Evolutionary conservation across 805 yeast species (phyloP), one percentile per base, ranked within the genome.

Genomic region (Sugiyamaella smithiae): DNA sequence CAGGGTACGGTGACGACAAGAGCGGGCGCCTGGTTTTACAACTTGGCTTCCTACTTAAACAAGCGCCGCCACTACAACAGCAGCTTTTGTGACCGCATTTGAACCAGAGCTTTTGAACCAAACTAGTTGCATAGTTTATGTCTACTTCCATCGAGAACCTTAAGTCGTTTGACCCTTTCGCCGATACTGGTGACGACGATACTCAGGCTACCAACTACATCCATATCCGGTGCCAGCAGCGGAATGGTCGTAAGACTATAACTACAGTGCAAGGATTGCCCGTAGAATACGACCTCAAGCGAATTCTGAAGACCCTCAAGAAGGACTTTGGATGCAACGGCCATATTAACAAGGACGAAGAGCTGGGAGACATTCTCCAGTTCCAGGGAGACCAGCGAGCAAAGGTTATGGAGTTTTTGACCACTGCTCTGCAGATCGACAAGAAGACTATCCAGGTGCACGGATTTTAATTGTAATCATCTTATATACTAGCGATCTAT

Each of bases 141-240:
- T 69, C 75, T 64, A 61, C 90, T 76, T 88, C 97, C 74, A 87
- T 91, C 81, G 95, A 91, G 78, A 71, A 71, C 63, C 67, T 72
- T 63, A 72, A 70, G 64, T 60, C 75, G 55, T 71, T 71, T 67
- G 72, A 91, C 76, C 99, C 99, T 57, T 91, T 91, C 84, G 97
- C 98, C 84, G 99, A 91, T 74, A 90, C 97, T 75, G 98, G 97
- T 78, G 98, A 91, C 81, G 95, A 93, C 76, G 97, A 91, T 72
- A 85, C 96, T 62, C 91, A 91, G 75, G 86, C 95, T 67, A 82
- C 95, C 52, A 89, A 88, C 77, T 88, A 90, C 76, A 88, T 91
- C 72, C 99, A 90, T 74, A 72, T 91, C 71, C 95, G 99, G 80
- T 91, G 95, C 70, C 99, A 91, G 75, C 99, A 91, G 77, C 91